Evolutionary conservation across 306 rosid species (phyloP).

Genomic region (Fragaria iinumae): DNA sequence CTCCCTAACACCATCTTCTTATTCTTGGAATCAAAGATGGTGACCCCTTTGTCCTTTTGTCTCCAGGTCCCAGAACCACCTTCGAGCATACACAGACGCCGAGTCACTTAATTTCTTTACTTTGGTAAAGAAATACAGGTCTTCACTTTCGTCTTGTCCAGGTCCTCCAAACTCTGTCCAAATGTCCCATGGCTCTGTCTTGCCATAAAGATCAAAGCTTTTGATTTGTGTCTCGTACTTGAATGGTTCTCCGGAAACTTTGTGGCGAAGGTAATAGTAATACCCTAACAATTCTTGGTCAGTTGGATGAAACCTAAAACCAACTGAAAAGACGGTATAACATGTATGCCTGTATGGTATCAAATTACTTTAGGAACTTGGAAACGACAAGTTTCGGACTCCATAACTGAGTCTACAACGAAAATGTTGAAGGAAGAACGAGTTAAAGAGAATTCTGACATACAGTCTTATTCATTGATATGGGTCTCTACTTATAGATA

Average conservation of each 20-base stretch:
- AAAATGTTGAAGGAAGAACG: no score
- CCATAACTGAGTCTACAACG: no score
- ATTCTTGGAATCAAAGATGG: neutral
- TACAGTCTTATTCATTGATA: no score
- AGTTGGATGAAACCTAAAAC: neutral
- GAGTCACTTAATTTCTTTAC: neutral
- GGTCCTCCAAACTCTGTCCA: neutral
- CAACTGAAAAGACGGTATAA: neutral
- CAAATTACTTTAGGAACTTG: no score
- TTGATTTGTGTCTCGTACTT: neutral
- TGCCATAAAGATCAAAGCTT: neutral
- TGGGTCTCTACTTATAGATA: no score
- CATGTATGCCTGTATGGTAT: no score
- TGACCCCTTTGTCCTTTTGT: neutral
- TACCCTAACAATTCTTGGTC: neutral
- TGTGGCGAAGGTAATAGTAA: neutral
- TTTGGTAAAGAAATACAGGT: neutral
- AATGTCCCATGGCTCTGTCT: neutral
- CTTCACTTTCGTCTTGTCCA: neutral
- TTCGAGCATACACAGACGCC: neutral
- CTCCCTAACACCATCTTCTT: neutral
- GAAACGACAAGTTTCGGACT: no score
- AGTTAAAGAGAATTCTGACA: no score
- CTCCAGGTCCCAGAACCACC: neutral
- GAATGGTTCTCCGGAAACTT: neutral